A percentile compares a stretch with the other conserved stretches of the same genome.
Conservation (phyloP, 805 yeast genomes). For the Metschnikowia drakensbergensis region DNA sequence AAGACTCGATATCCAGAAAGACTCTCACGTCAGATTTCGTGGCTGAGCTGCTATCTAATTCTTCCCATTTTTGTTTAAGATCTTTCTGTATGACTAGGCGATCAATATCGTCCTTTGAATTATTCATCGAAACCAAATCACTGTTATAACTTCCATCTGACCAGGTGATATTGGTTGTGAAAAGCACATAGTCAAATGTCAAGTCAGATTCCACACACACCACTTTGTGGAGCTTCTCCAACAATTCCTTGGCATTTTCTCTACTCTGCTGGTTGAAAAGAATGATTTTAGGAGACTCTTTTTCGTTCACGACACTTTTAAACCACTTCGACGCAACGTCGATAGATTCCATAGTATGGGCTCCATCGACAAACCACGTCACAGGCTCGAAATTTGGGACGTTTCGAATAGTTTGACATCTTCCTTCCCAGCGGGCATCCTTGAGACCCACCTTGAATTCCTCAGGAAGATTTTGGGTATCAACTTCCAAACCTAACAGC, state of each 20-base stretch:
- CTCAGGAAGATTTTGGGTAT: conserved; percentile 39
- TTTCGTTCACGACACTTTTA: conserved; percentile 19
- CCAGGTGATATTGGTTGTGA: conserved; percentile 93
- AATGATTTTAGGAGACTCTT: conserved; percentile 43
- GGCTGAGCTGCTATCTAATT: conserved; percentile 38
- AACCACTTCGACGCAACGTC: conserved; percentile 84
- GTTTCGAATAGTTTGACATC: conserved; percentile 72
- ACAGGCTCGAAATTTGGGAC: conserved; percentile 38
- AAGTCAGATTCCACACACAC: conserved; percentile 37
- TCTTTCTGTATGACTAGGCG: conserved; percentile 75
- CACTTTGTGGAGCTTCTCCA: conserved; percentile 47
- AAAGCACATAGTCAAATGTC: conserved; percentile 70
- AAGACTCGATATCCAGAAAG: conserved; percentile 71
- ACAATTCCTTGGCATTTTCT: conserved; percentile 64
- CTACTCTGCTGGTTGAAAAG: conserved; percentile 94
- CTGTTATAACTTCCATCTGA: conserved; percentile 71
- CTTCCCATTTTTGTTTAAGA: conserved; percentile 67
- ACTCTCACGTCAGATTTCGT: conserved; percentile 41
- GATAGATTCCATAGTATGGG: conserved; percentile 89
- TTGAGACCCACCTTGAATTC: conserved; percentile 58
- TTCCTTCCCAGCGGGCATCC: conserved; percentile 85
- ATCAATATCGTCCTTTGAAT: conserved; percentile 73
- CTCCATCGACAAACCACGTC: conserved; percentile 92
- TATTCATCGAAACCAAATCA: conserved; percentile 84
- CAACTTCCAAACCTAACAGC: conserved; percentile 40